Conservation (phyloP, 805 yeast genomes). For the Kodamaea nitidulidarum region DNA sequence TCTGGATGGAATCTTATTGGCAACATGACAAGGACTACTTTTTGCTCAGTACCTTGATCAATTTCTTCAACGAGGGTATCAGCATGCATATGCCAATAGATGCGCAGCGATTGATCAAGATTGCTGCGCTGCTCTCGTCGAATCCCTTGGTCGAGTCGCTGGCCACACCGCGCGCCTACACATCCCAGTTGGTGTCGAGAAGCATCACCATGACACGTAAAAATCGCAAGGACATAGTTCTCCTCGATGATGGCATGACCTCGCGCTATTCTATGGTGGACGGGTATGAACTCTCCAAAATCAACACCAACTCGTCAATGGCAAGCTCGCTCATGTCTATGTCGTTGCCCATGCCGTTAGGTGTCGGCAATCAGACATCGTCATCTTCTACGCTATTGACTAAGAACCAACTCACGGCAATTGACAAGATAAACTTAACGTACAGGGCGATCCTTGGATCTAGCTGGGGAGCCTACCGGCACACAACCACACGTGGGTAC, state of each 20-base stretch:
- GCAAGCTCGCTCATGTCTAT: slow-evolving; percentile 37
- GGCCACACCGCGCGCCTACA: slow-evolving; percentile 13
- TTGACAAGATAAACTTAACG: slow-evolving; percentile 48
- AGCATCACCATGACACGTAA: slow-evolving; percentile 39
- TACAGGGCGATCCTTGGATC: slow-evolving; percentile 51
- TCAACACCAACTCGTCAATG: slow-evolving; percentile 45
- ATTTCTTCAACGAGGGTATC: slow-evolving; percentile 77
- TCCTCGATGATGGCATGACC: slow-evolving; percentile 21
- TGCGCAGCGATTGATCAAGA: slow-evolving; percentile 55
- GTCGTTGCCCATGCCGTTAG: slow-evolving; percentile 36
- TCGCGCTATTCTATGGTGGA: slow-evolving; percentile 49
- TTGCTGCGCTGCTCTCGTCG: slow-evolving; percentile 57
- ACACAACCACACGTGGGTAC: slow-evolving; percentile 28
- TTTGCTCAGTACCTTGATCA: slow-evolving; percentile 64
- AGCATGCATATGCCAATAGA: slow-evolving; percentile 60
- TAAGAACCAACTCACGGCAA: slow-evolving; percentile 35
- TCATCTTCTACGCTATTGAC: slow-evolving; percentile 37
- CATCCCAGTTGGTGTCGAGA: slow-evolving; percentile 50
- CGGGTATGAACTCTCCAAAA: slow-evolving; percentile 52
- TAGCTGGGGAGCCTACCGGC: slow-evolving; percentile 41
- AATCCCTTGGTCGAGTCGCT: slow-evolving; percentile 48
- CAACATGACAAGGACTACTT: slow-evolving; percentile 55
- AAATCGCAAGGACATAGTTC: slow-evolving; percentile 32
- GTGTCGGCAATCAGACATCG: slow-evolving; percentile 39
- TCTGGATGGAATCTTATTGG: slow-evolving; percentile 94